Evolutionary conservation across 371 early-diverging fungal genomes (phyloP).

Genomic region (Capniomyces stellatus): DNA sequence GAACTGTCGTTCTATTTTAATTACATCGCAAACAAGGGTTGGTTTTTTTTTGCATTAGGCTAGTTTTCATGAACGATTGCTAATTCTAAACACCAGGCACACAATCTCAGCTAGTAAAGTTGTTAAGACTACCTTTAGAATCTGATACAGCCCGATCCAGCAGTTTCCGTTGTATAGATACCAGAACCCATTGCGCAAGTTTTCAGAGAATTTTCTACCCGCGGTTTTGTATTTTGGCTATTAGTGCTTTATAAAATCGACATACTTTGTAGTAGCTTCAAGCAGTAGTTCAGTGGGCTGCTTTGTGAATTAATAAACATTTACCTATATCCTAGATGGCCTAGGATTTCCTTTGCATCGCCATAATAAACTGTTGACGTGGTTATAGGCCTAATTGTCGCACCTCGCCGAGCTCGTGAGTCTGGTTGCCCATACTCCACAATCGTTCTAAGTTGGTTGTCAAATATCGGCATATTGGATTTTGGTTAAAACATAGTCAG

Average conservation of each 20-base stretch:
- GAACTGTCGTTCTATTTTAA: background rate
- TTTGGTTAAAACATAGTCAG: background rate
- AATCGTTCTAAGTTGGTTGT: background rate
- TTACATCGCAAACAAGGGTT: no score
- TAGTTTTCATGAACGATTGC: no score
- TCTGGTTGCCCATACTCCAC: constrained; percentile 1
- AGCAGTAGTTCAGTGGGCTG: no score
- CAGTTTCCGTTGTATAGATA: constrained; percentile 14
- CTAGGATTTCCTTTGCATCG: background rate
- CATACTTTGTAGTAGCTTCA: no score
- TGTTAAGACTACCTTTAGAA: background rate
- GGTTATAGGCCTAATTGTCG: constrained; percentile 2
- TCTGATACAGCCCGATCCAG: constrained; percentile 7
- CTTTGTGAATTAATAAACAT: background rate
- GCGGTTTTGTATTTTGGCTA: no score
- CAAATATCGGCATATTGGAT: background rate
- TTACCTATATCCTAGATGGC: constrained; percentile 2
- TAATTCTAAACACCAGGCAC: no score
- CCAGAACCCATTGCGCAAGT: constrained; percentile 24
- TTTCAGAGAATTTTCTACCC: constrained; percentile 7
- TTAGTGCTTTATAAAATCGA: no score
- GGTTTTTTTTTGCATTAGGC: no score
- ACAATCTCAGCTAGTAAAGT: background rate
- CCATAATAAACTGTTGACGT: background rate
- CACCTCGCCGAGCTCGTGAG: background rate